Conservation (phyloP, 169 alveolate species). For the Miamiensis avidus region DNA sequence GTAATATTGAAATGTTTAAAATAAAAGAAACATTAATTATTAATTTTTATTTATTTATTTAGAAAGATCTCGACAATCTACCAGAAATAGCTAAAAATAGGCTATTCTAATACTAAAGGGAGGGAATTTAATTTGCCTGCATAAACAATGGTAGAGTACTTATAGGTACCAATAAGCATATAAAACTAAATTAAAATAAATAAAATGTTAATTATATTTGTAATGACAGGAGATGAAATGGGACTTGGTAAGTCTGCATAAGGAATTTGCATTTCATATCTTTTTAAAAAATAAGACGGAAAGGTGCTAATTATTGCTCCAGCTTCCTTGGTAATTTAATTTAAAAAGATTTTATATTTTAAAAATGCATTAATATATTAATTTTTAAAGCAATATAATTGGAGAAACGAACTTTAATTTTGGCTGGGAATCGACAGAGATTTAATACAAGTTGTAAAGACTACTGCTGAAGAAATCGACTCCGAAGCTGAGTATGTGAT, state of each 20-base stretch:
- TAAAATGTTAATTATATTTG: neutral
- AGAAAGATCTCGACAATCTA: constrained; percentile 30
- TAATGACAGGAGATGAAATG: constrained; percentile 91
- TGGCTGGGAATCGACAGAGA: constrained; percentile 81
- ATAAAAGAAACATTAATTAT: too few species aligned
- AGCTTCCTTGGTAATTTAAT: constrained; percentile 77
- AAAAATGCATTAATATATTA: neutral
- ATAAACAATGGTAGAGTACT: constrained; percentile 92
- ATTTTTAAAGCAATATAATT: constrained; percentile 76
- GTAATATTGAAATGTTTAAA: neutral
- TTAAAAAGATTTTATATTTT: neutral
- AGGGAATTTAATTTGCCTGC: constrained; percentile 94
- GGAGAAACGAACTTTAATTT: constrained; percentile 92
- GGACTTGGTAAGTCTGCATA: constrained; percentile 99
- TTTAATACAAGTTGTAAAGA: constrained; percentile 35
- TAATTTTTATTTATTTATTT: too few species aligned
- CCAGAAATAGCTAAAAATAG: constrained; percentile 51
- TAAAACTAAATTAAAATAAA: neutral
- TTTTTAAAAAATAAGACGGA: constrained; percentile 94
- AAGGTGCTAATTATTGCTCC: constrained; percentile 93
- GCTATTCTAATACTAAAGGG: constrained; percentile 88
- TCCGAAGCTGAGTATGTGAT: constrained; percentile 17
- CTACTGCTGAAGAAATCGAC: constrained; percentile 56
- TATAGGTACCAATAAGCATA: constrained; percentile 87
- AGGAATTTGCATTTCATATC: constrained; percentile 93